A percentile compares a stretch with the other conserved stretches of the same genome.
Evolutionary conservation across 2,329 filamentous ascomycete genomes (phyloP).

Genomic region (Falciphora oryzae): DNA sequence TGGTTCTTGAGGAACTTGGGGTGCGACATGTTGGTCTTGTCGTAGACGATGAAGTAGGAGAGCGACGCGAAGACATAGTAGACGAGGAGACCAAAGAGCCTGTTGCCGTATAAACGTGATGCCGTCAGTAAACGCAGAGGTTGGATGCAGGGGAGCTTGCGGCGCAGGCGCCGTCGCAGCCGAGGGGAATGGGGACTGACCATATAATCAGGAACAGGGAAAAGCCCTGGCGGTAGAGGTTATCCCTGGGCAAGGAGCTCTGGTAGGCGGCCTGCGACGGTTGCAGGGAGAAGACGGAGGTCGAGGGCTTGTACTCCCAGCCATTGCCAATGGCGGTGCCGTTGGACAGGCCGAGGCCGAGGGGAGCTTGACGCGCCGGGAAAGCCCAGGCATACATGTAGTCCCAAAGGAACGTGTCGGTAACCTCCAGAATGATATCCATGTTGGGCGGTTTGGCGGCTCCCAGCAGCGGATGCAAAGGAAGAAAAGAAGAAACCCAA

Average conservation of each 20-base stretch:
- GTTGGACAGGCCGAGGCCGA: slow-evolving; percentile 47
- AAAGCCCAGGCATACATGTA: slow-evolving; percentile 66
- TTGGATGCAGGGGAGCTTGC: no score
- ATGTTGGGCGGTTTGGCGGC: slow-evolving; percentile 39
- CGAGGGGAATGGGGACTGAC: slow-evolving; percentile 40
- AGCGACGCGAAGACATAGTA: slow-evolving; percentile 82
- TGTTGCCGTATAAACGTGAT: slow-evolving; percentile 30
- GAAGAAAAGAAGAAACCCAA: no score
- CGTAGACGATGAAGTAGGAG: slow-evolving; percentile 86
- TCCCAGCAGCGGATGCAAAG: no score
- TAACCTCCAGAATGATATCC: slow-evolving; percentile 86
- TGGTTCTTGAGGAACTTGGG: slow-evolving; percentile 96
- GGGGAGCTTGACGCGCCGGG: slow-evolving; percentile 52
- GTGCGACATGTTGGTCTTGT: slow-evolving; percentile 82
- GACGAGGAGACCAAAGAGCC: slow-evolving; percentile 76
- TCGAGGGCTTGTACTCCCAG: slow-evolving; percentile 70
- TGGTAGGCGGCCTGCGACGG: slow-evolving; percentile 73
- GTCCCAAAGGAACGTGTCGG: slow-evolving; percentile 79
- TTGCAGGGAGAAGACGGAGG: slow-evolving; percentile 59
- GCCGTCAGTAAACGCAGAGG: not conserved
- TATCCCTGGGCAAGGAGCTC: slow-evolving; percentile 73
- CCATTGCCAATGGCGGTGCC: slow-evolving; percentile 48
- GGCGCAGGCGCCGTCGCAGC: no score
- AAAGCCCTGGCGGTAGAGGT: slow-evolving; percentile 66
- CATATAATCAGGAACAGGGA: slow-evolving; percentile 82